Evolutionary conservation across 306 rosid genomes (phyloP).

Genomic region (Herpetospermum pedunculosum): DNA sequence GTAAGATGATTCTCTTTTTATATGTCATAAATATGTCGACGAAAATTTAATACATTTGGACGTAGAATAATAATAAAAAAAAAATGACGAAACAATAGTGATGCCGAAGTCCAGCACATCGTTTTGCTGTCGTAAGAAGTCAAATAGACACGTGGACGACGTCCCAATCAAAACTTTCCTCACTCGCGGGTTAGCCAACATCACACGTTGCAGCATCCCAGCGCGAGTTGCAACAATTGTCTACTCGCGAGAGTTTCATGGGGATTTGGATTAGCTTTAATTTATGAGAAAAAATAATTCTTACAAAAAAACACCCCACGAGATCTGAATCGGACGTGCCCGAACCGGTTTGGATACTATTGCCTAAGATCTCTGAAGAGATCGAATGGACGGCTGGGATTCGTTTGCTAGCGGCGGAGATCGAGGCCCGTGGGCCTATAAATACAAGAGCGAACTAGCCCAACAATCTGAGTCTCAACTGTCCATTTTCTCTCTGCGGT

Average conservation of each 20-base stretch:
- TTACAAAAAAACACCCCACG: background rate
- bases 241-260: background rate
- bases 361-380: background rate
- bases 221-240: background rate
- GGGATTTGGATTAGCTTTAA: background rate
- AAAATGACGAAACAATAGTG: too few relatives aligned
- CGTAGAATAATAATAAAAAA: too few relatives aligned
- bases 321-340: slow-evolving; percentile 7
- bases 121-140: background rate
- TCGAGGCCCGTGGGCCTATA: slow-evolving; percentile 31
- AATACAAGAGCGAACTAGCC: slow-evolving; percentile 20
- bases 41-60: too few relatives aligned
- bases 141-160: slow-evolving; percentile 5
- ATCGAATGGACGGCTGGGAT: slow-evolving; percentile 27
- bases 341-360: background rate
- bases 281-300: background rate
- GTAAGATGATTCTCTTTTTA: too few relatives aligned
- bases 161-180: background rate
- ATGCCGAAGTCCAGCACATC: background rate
- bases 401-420: slow-evolving; percentile 9
- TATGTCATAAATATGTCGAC: too few relatives aligned
- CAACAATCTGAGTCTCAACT: slow-evolving; percentile 7
- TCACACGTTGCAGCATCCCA: background rate
- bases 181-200: background rate
- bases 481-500: background rate